Conservation (phyloP, 345 rosid species). For the Bruguiera parviflora region DNA sequence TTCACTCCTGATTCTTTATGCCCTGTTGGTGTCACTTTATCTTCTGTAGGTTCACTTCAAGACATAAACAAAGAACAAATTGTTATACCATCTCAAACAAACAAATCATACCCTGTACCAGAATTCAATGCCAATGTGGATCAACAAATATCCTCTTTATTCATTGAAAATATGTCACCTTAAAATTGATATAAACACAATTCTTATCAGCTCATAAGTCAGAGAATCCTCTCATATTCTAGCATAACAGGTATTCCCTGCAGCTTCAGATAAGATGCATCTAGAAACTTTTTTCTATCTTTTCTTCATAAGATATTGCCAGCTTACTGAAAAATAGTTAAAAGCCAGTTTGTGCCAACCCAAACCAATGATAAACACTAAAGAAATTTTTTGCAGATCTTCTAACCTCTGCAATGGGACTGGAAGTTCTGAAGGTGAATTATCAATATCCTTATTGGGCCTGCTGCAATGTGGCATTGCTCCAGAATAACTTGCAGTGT, state of each 20-base stretch:
- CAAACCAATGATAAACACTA: background rate
- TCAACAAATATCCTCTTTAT: too few relatives aligned
- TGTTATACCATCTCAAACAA: background rate
- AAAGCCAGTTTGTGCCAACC: background rate
- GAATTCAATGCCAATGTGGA: too few relatives aligned
- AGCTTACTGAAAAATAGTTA: background rate
- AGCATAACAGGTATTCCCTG: background rate
- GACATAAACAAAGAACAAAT: background rate
- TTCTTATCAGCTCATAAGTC: background rate
- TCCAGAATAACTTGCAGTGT: constrained; percentile 18
- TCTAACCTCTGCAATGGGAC: constrained; percentile 45
- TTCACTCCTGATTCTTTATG: constrained; percentile 38
- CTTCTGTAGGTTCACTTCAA: constrained; percentile 27
- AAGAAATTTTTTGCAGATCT: background rate
- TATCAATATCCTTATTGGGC: constrained; percentile 23
- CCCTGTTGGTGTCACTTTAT: constrained; percentile 22
- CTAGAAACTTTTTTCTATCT: background rate
- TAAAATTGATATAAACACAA: too few relatives aligned
- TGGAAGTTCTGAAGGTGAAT: constrained; percentile 25
- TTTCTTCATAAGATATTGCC: background rate
- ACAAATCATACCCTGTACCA: background rate
- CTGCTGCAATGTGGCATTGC: constrained; percentile 17
- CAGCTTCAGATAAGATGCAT: background rate
- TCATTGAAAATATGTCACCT: too few relatives aligned
- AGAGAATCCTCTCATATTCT: background rate